Evolutionary conservation across 257 asterid genomes (phyloP), one percentile per base, ranked within the genome.

Genomic region (Knoxia roxburghii): DNA sequence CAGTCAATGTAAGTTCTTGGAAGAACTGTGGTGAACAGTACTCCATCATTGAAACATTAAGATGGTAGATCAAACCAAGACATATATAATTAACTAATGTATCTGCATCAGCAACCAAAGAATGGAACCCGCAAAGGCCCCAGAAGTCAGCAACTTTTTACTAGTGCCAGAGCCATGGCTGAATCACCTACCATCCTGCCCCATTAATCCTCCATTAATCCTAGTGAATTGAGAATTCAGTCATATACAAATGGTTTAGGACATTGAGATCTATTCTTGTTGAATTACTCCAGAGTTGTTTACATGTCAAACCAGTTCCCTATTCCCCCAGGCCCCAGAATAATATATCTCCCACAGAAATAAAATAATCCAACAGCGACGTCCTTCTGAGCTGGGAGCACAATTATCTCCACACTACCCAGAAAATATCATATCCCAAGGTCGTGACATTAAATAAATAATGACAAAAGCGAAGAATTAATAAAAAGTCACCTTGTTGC

Each of bases 401-500:
- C 21, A 26, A 6, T 18, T 0, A 30, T 32, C 8, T 32, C 2
- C 2, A 30, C 5, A 4, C 13, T 2, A 4, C 21, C 40, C 33
- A 61, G 4, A 5, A 26, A 35, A 17, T 15, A 32, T 2, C 46
- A 30, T 68, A 21, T 46, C 37, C n/a, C 21, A 7, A 35, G 49
- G 24, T n/a, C 26, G n/a, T 14, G 27, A 70, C 56, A 23, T 65
- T 54, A 24, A 2, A 41, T 41, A 6, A 3, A 29, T 5, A 59
- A 33, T 14, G 21, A 18, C 7, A 32, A 57, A 57, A 57, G 27
- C 10, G 33, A 60, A 60, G 9, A 35, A n/a, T 23, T 32, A 37
- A 32, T 32, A 7, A 54, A 61, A 37, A 50, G 41, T 81, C 70
- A 92, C 98, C 98, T 89, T 33, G 98, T 93, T 59, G 94, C 98